These are phyloP conservation scores for Curvularia sp. DNA, from an alignment of 2,329 filamentous ascomycete species.

Conservation along the genomic window DNA sequence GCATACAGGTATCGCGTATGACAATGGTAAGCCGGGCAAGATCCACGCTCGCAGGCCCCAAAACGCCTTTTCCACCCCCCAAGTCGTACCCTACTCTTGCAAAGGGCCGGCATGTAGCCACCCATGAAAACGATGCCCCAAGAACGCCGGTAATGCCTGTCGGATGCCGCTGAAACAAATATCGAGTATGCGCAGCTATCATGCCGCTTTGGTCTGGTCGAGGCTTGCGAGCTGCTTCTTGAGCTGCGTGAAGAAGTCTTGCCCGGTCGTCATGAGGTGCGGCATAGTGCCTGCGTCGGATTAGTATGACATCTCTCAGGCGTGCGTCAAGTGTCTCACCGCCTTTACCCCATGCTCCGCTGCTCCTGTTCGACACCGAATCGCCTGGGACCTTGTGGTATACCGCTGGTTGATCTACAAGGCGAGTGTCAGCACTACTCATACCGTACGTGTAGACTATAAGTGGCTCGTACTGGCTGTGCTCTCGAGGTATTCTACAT, in stretches of 20 bases:
- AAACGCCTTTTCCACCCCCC: conserved; percentile 36
- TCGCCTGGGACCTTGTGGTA: conserved; percentile 52
- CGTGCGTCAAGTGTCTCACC: conserved; percentile 32
- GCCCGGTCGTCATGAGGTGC: conserved; percentile 54
- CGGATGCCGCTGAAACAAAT: conserved; percentile 46
- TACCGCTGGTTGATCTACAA: conserved; percentile 40
- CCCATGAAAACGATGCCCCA: conserved; percentile 29
- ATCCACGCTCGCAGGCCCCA: conserved; percentile 22
- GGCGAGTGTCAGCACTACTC: conserved; percentile 30
- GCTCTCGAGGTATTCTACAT: conserved; percentile 40
- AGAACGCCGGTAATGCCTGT: conserved; percentile 48
- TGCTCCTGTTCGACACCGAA: conserved; percentile 48
- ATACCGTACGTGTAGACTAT: conserved; percentile 2
- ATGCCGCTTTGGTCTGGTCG: conserved; percentile 48
- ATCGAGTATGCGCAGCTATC: conserved; percentile 26
- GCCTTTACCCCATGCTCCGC: conserved; percentile 52
- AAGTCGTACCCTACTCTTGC: conserved; percentile 28
- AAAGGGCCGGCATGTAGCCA: conserved; percentile 23
- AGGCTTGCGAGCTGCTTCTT: conserved; percentile 55
- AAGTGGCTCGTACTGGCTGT: conserved; percentile 34
- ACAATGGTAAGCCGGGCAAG: conserved; percentile 21
- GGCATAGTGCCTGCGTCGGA: conserved; percentile 43
- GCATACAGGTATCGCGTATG: conserved; percentile 40
- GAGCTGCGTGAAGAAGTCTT: conserved; percentile 56
- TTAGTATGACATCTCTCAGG: conserved; percentile 17